These are phyloP conservation scores for Thraustochytrium sp. DNA, from an alignment of 352 stramenopile species.

Conservation along the genomic window DNA sequence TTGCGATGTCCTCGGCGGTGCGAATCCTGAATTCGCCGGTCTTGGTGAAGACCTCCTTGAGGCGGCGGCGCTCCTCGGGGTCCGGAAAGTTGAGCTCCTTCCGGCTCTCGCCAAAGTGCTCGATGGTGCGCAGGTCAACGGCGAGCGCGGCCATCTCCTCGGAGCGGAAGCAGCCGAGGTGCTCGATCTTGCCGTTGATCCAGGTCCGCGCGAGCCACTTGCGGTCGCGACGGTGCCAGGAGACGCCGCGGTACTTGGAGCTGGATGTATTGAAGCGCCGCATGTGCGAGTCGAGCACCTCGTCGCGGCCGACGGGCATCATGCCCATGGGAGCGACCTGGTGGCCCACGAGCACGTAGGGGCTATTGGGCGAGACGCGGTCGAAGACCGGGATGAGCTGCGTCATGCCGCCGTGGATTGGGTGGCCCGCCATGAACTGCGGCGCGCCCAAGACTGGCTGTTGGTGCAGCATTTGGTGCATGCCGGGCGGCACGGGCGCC, in stretches of 20 bases:
- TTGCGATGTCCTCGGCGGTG: not conserved
- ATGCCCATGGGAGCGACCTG: not conserved
- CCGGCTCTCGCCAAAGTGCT: conserved; percentile 25
- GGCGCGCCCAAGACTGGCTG: not conserved
- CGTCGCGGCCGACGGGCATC: not conserved
- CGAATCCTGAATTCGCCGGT: conserved; percentile 10
- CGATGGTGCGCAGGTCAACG: conserved; percentile 30
- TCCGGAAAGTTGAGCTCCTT: conserved; percentile 42
- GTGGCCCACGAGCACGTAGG: not conserved
- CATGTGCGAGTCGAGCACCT: not conserved
- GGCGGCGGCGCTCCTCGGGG: not conserved
- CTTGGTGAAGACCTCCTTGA: conserved; percentile 11
- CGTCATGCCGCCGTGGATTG: not conserved
- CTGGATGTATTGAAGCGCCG: conserved; percentile 1
- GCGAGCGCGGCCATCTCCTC: conserved; percentile 36
- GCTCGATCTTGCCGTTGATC: conserved; percentile 25
- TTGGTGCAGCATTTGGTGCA: not conserved
- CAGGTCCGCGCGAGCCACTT: conserved; percentile 40
- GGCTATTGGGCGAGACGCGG: not conserved
- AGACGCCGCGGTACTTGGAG: conserved; percentile 39
- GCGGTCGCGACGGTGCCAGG: conserved; percentile 35
- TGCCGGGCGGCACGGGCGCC: not conserved
- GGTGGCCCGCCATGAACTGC: not conserved
- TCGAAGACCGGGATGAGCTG: not conserved
- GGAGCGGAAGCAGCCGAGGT: conserved; percentile 31